Conservation (phyloP, 2,329 filamentous ascomycete genomes). For the Triangularia setosa region DNA sequence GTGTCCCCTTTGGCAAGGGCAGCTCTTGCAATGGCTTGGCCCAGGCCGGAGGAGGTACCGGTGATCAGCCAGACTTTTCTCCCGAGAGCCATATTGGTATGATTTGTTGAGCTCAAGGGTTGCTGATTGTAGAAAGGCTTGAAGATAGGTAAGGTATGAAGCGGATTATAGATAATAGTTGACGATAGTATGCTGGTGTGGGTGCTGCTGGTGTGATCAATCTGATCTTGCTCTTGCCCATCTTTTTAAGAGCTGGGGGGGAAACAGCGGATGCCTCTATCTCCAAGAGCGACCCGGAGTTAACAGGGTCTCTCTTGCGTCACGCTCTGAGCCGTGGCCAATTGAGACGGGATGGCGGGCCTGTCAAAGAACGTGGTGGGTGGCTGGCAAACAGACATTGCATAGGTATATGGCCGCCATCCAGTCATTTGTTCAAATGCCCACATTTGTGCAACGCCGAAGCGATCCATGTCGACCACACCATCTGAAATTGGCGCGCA, state of each 20-base stretch:
- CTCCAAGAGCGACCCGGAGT: background rate
- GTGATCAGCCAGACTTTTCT: background rate
- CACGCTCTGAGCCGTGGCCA: background rate
- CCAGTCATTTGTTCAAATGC: too few relatives aligned
- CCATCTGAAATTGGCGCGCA: too few relatives aligned
- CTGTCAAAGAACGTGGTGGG: background rate
- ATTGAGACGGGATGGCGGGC: background rate
- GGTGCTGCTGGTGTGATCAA: background rate
- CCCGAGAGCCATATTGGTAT: background rate
- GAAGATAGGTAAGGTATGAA: background rate
- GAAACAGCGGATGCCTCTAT: background rate
- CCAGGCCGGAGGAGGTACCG: background rate
- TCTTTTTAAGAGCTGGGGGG: background rate
- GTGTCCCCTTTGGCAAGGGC: background rate
- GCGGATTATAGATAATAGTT: background rate
- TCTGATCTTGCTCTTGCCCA: background rate
- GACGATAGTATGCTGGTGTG: background rate
- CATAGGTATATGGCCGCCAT: too few relatives aligned
- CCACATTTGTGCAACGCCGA: too few relatives aligned
- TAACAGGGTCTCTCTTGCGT: background rate
- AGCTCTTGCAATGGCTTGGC: background rate
- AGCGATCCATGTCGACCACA: too few relatives aligned
- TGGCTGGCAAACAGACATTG: background rate
- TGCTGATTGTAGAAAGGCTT: background rate
- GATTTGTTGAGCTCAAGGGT: background rate